Conservation (phyloP, 176 grass and related monocot species). For the Bothriochloa decipiens region DNA sequence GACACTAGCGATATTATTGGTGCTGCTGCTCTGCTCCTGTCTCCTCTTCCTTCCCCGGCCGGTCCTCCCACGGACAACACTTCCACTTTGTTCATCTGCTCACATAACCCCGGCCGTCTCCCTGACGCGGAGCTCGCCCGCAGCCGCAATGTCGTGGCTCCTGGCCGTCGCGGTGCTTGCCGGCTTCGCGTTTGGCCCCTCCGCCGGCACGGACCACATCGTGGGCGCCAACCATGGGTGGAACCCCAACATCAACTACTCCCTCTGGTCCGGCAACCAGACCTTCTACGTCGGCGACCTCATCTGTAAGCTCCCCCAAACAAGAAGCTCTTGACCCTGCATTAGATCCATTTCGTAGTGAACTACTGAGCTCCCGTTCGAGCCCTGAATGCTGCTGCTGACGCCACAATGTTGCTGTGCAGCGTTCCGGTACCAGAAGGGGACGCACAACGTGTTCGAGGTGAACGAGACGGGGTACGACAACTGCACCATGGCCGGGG, state of each 20-base stretch:
- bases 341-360: neutral
- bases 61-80: neutral
- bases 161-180: conserved; percentile 27
- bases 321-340: neutral
- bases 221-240: conserved; percentile 81
- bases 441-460: conserved; percentile 83
- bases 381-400: neutral
- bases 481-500: conserved; percentile 81
- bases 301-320: conserved; percentile 59
- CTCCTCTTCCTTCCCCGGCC: neutral
- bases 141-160: conserved; percentile 40
- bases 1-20: neutral
- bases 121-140: neutral
- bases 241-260: conserved; percentile 97
- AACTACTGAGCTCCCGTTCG: neutral
- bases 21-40: neutral
- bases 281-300: conserved; percentile 81
- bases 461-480: conserved; percentile 91
- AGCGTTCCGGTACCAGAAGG: conserved; percentile 89
- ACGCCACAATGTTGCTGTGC: neutral
- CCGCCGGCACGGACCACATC: conserved; percentile 81
- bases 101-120: neutral
- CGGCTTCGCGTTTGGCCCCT: neutral
- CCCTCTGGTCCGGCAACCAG: conserved; percentile 80
- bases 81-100: neutral